A percentile compares a stretch with the other conserved stretches of the same genome.
These are phyloP conservation scores for Aspergillus bertholletiae DNA, from an alignment of 495 filamentous ascomycete genomes.

Conservation along the genomic window DNA sequence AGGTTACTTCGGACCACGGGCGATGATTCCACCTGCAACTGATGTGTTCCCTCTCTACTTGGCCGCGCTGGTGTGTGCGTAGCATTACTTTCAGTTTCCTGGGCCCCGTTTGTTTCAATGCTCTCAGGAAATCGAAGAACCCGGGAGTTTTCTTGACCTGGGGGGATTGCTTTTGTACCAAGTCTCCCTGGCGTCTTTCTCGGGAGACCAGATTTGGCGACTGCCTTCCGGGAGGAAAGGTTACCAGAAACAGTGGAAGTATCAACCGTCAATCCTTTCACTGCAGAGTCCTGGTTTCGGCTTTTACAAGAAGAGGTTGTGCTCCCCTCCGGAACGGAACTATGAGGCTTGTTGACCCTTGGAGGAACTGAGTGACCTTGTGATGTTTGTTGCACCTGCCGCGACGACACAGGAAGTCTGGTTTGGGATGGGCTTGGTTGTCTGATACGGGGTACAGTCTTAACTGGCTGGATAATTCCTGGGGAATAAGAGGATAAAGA, in stretches of 20 bases:
- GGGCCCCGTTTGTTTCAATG: not conserved
- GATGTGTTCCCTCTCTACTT: conserved; percentile 76
- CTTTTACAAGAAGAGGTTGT: conserved; percentile 13
- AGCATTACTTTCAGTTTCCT: not conserved
- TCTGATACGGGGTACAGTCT: conserved; percentile 52
- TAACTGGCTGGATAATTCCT: conserved; percentile 61
- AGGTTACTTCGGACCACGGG: conserved; percentile 80
- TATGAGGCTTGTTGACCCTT: conserved; percentile 43
- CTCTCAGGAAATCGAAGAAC: not conserved
- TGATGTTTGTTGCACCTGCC: conserved; percentile 45
- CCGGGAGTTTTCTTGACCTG: not conserved
- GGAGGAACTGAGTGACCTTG: conserved; percentile 60
- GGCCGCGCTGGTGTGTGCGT: conserved; percentile 55
- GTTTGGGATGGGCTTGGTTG: conserved; percentile 63
- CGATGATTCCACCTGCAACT: conserved; percentile 58
- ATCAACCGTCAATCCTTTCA: conserved; percentile 11
- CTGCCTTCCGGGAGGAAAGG: conserved; percentile 61
- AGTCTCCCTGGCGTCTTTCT: conserved; percentile 13
- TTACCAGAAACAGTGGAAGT: conserved; percentile 49
- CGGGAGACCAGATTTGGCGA: conserved; percentile 46
- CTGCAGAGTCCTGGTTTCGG: conserved; percentile 3
- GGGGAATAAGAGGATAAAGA: conserved; percentile 96
- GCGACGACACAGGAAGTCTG: conserved; percentile 58
- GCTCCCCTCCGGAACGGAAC: conserved; percentile 14
- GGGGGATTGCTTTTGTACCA: not conserved